Conservation (phyloP, 768 basidiomycete genomes). For the Crepidotus variabilis region DNA sequence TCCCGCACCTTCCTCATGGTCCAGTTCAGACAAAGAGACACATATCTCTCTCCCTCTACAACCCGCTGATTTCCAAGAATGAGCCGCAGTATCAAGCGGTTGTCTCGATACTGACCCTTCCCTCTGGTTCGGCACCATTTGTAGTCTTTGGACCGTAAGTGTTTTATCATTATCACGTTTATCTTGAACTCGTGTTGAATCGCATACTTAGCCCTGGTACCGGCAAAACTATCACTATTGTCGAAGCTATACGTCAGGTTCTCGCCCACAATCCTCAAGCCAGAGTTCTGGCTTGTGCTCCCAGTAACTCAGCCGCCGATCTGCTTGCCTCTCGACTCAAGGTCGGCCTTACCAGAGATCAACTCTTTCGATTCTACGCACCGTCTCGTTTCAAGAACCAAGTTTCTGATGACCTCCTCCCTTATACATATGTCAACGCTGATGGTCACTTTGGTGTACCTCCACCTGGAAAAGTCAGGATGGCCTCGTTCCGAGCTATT, state of each 20-base stretch:
- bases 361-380: slow-evolving; percentile 54
- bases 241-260: slow-evolving; percentile 60
- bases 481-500: slow-evolving; percentile 48
- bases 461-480: slow-evolving; percentile 19
- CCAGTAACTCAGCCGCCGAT: slow-evolving; percentile 67
- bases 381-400: slow-evolving; percentile 34
- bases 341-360: slow-evolving; percentile 23
- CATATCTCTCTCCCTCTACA: slow-evolving; percentile 12
- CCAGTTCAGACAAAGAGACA: not conserved
- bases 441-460: slow-evolving; percentile 40
- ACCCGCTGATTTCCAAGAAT: slow-evolving; percentile 43
- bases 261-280: slow-evolving; percentile 35
- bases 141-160: slow-evolving; percentile 65
- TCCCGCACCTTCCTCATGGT: slow-evolving; percentile 15
- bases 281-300: slow-evolving; percentile 60
- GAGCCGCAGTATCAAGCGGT: slow-evolving; percentile 45
- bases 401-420: slow-evolving; percentile 40
- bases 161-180: not conserved
- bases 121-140: slow-evolving; percentile 48
- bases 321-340: slow-evolving; percentile 44
- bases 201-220: slow-evolving; percentile 47
- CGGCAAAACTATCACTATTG: slow-evolving; percentile 64
- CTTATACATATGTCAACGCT: slow-evolving; percentile 28
- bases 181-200: not conserved
- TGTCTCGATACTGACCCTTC: slow-evolving; percentile 40